Conservation (phyloP, 2,329 filamentous ascomycete species). For the Sporothrix schenckii region DNA sequence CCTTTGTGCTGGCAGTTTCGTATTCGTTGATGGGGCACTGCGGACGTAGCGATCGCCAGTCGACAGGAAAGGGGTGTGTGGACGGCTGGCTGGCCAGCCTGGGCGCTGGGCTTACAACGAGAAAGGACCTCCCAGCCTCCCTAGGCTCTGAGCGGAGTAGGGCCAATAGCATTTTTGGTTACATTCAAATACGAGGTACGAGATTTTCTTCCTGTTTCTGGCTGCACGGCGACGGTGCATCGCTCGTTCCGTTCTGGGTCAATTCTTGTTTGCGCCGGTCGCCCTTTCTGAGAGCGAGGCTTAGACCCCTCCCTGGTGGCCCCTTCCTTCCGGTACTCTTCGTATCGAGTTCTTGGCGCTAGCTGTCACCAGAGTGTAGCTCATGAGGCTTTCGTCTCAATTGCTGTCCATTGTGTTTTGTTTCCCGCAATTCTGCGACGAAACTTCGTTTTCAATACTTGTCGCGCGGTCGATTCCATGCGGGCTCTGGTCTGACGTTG, state of each 20-base stretch:
- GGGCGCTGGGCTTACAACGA: background rate
- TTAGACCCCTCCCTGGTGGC: constrained; percentile 28
- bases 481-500: background rate
- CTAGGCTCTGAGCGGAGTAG: background rate
- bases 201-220: background rate
- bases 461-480: background rate
- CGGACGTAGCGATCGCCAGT: constrained; percentile 10
- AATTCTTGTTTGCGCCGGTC: constrained; percentile 3
- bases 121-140: background rate
- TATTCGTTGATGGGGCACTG: constrained; percentile 20
- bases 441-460: background rate
- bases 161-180: constrained; percentile 14
- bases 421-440: background rate
- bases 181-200: constrained; percentile 29
- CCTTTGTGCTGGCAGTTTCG: constrained; percentile 24
- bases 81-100: constrained; percentile 16
- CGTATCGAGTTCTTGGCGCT: constrained; percentile 27
- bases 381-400: background rate
- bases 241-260: constrained; percentile 12
- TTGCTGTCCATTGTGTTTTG: background rate
- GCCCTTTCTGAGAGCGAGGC: constrained; percentile 18
- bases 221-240: constrained; percentile 11
- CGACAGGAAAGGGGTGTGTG: constrained; percentile 18
- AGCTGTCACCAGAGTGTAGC: constrained; percentile 17
- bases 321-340: constrained; percentile 21